These are phyloP conservation scores for Jacaranda copaia DNA, from an alignment of 257 asterid species.

Conservation along the genomic window DNA sequence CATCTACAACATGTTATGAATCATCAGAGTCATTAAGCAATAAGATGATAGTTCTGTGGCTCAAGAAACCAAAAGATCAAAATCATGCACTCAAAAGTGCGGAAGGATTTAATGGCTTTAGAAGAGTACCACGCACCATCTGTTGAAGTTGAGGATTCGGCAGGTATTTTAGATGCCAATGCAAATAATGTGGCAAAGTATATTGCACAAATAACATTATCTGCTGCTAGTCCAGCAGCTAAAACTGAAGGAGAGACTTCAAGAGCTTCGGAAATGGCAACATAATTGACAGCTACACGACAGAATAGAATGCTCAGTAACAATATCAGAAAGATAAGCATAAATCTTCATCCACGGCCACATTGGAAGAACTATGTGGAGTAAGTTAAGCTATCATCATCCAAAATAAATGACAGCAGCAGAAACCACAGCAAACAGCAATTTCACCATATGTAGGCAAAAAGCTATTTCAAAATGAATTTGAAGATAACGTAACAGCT, in stretches of 20 bases:
- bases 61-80: neutral
- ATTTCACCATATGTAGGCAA: neutral
- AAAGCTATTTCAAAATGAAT: neutral
- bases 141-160: constrained; percentile 59
- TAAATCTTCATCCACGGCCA: constrained; percentile 3
- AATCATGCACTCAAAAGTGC: neutral
- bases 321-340: neutral
- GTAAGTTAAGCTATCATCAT: neutral
- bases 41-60: neutral
- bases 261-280: constrained; percentile 94
- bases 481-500: neutral
- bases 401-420: neutral
- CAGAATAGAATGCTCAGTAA: constrained; percentile 24
- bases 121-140: constrained; percentile 53
- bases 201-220: constrained; percentile 91
- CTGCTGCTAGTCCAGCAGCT: constrained; percentile 98
- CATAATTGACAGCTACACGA: constrained; percentile 86
- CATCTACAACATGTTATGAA: constrained; percentile 43
- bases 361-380: neutral
- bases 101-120: neutral
- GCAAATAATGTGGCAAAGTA: constrained; percentile 86
- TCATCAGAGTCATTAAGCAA: neutral
- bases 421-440: constrained; percentile 14
- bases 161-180: constrained; percentile 81
- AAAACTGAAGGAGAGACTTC: constrained; percentile 81